Evolutionary conservation across 305 asterid genomes (phyloP), one percentile per base, ranked within the genome.

Genomic region (Fraxinus velutina): DNA sequence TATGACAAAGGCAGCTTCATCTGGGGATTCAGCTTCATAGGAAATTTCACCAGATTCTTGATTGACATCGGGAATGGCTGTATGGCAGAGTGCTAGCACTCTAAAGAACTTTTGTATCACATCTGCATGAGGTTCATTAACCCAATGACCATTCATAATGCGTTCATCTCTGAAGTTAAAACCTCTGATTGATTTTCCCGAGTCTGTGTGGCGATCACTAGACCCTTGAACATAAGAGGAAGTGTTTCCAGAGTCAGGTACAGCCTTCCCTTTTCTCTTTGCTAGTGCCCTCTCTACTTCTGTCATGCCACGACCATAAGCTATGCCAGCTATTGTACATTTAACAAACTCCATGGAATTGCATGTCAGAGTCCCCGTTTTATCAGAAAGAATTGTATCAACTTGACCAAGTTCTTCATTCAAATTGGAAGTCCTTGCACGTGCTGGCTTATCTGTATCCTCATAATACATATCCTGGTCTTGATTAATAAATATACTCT

Each of bases 291-390:
- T 86, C 89, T 96, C 99, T 22, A 96, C 98, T 86, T 96, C 99
- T 6, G 98, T 96, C 97, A 96, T 84, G 29, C 93, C 98, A 68
- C 88, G 97, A 34, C 99, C 99, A 85, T 96, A 96, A 22, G 95
- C 93, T 70, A 86, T 86, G 77, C 99, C 99, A 64, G 89, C 94
- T 30, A 96, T 90, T 6, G 97, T 91, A 86, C 99, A 96, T 57
- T 96, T 96, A 80, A 96, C 97, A 47, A 96, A 96, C 78, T 96
- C 99, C 99, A 96, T 96, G n/a, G 97, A 93, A 85, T 96, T 96
- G 90, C 98, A 94, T 21, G 99, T 94, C 83, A 96, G 84, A 32
- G 99, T 96, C 33, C 99, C 99, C 0, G 98, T 96, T 90, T 96
- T 94, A 89, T 96, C 99, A 15, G 99, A 96, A 66, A 94, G 96